phyloP scores from a whole-genome alignment of 768 basidiomycete species.

The Pleurotus sapidus region DNA sequence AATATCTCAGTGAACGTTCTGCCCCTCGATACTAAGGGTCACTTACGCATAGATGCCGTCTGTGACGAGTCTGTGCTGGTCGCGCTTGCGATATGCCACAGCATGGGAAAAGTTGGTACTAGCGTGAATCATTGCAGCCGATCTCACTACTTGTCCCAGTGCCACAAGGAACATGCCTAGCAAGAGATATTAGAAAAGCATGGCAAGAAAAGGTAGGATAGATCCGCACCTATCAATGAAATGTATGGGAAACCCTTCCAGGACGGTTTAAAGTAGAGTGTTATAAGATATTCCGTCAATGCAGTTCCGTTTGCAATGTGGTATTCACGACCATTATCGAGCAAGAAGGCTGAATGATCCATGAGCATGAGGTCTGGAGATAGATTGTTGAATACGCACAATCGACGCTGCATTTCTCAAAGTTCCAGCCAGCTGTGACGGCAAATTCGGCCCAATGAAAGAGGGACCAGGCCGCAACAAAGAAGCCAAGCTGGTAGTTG shows the following conservation, averaged over 20 bases:
- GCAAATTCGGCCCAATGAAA: conserved; percentile 97
- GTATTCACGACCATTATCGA: conserved; percentile 87
- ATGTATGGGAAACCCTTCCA: conserved; percentile 60
- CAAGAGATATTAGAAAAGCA: neutral
- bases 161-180: conserved; percentile 66
- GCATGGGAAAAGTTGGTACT: conserved; percentile 91
- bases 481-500: conserved; percentile 79
- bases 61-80: conserved; percentile 79
- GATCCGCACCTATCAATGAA: conserved; percentile 51
- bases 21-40: neutral
- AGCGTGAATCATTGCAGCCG: conserved; percentile 95
- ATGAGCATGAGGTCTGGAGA: neutral
- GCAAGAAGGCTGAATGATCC: conserved; percentile 69
- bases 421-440: conserved; percentile 94
- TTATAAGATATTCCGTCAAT: conserved; percentile 75
- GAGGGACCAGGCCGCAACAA: conserved; percentile 74
- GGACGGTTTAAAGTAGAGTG: conserved; percentile 62
- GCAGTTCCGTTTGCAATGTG: conserved; percentile 81
- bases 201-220: neutral
- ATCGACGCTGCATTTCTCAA: conserved; percentile 87
- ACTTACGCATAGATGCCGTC: conserved; percentile 86
- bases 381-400: conserved; percentile 55
- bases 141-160: conserved; percentile 76
- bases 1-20: neutral
- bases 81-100: conserved; percentile 72